Evolutionary conservation across 148 eudicot species (phyloP).

Genomic region (Tetragonia tetragonoides): DNA sequence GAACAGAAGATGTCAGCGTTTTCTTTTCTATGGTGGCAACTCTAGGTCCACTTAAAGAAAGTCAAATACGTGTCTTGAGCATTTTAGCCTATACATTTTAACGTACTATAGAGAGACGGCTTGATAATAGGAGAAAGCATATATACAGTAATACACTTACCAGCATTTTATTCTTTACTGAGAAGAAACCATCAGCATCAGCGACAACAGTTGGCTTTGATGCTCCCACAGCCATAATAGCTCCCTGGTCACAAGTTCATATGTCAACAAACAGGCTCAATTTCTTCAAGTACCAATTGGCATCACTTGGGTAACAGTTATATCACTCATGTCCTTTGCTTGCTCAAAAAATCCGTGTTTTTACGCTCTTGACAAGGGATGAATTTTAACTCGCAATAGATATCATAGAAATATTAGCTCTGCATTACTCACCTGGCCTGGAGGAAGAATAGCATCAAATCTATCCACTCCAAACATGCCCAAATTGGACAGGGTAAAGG

Average conservation of each 20-base stretch:
- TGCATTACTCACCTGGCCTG: conserved; percentile 78
- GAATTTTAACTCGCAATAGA: background rate
- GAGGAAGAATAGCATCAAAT: conserved; percentile 96
- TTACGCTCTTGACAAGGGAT: background rate
- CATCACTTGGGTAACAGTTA: background rate
- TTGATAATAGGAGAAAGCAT: background rate
- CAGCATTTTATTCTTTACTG: conserved; percentile 89
- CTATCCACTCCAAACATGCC: conserved; percentile 99
- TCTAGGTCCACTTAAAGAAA: background rate
- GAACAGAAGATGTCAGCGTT: background rate
- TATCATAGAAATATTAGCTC: conserved; percentile 3
- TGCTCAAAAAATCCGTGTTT: background rate
- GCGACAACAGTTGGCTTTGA: conserved; percentile 90
- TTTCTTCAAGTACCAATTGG: background rate
- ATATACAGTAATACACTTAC: conserved; percentile 52
- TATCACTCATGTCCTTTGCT: background rate
- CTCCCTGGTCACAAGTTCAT: conserved; percentile 54
- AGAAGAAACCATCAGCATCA: conserved; percentile 88
- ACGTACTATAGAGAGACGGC: background rate
- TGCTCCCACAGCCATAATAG: conserved; percentile 99
- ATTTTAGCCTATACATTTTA: background rate
- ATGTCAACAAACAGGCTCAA: background rate
- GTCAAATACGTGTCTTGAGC: conserved; percentile 4
- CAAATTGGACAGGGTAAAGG: conserved; percentile 87
- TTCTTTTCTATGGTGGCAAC: background rate